A percentile compares a stretch with the other conserved stretches of the same genome.
Conservation (phyloP, 345 rosid genomes). For the Erucastrum elatum region DNA sequence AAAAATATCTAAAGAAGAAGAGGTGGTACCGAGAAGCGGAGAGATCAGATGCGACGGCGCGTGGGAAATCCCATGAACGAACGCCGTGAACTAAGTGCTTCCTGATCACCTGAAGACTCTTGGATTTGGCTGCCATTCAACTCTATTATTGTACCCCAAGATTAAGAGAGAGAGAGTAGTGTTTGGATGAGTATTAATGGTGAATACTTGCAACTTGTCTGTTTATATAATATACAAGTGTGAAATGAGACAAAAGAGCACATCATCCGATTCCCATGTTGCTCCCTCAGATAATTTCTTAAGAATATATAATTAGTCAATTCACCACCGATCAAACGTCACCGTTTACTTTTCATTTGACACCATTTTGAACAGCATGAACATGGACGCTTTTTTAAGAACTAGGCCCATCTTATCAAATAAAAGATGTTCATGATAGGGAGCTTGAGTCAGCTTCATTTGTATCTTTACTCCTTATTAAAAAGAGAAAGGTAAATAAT, state of each 20-base stretch:
- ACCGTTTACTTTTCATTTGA: background rate
- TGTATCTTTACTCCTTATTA: background rate
- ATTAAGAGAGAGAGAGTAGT: constrained; percentile 8
- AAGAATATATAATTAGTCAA: background rate
- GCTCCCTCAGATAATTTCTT: background rate
- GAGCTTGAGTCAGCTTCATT: background rate
- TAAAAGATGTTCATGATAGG: background rate
- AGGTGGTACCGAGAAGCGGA: constrained; percentile 5
- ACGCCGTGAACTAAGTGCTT: constrained; percentile 16
- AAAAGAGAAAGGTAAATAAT: background rate
- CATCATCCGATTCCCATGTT: constrained; percentile 26
- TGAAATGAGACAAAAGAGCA: constrained; percentile 18
- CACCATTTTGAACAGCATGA: background rate
- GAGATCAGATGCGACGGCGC: constrained; percentile 3
- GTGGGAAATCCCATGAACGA: constrained; percentile 10
- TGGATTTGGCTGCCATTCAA: constrained; percentile 23
- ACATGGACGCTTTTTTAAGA: background rate
- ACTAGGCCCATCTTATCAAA: background rate
- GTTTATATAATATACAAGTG: constrained; percentile 11
- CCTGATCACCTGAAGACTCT: constrained; percentile 11
- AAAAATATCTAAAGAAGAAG: background rate
- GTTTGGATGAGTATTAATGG: constrained; percentile 5
- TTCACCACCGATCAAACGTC: background rate
- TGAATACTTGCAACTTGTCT: background rate
- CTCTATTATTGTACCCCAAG: background rate